phyloP scores from a whole-genome alignment of 2,329 filamentous ascomycete genomes.

The Cephalotrichum gorgonifer region DNA sequence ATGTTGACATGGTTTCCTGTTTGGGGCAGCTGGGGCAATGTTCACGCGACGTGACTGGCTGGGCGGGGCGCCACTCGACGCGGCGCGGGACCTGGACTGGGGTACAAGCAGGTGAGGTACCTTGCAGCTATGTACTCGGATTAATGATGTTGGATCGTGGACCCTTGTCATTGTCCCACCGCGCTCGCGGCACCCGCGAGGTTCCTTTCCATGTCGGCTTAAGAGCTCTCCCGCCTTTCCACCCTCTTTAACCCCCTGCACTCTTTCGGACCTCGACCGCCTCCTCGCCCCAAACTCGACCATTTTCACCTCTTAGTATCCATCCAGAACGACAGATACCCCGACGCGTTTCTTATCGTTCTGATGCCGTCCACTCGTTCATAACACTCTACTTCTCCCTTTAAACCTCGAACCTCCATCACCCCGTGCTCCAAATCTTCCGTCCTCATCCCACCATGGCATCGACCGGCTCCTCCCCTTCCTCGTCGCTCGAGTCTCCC shows the following conservation, averaged over 20 bases:
- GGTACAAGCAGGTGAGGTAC: too few relatives aligned
- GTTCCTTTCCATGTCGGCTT: background rate
- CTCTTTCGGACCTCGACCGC: background rate
- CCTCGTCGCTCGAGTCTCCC: constrained; percentile 2
- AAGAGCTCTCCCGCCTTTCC: background rate
- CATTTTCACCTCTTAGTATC: background rate
- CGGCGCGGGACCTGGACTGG: background rate
- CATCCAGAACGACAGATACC: background rate
- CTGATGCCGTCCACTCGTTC: constrained; percentile 5
- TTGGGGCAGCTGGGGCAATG: constrained; percentile 13
- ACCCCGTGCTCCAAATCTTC: background rate
- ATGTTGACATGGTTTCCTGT: constrained; percentile 23
- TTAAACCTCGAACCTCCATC: too few relatives aligned
- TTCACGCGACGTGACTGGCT: constrained; percentile 7
- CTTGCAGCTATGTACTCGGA: background rate
- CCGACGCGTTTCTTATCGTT: background rate
- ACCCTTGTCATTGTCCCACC: background rate
- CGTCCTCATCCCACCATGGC: background rate
- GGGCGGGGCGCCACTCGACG: background rate
- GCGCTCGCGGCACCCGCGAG: background rate
- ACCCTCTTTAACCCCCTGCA: background rate
- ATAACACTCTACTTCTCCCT: background rate
- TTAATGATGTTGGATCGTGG: background rate
- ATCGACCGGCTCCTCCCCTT: constrained; percentile 1
- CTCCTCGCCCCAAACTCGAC: background rate